A percentile compares a stretch with the other conserved stretches of the same genome.
These are phyloP conservation scores for Globisporangium heterothallicum DNA, from an alignment of 352 stramenopile species.

Conservation along the genomic window DNA sequence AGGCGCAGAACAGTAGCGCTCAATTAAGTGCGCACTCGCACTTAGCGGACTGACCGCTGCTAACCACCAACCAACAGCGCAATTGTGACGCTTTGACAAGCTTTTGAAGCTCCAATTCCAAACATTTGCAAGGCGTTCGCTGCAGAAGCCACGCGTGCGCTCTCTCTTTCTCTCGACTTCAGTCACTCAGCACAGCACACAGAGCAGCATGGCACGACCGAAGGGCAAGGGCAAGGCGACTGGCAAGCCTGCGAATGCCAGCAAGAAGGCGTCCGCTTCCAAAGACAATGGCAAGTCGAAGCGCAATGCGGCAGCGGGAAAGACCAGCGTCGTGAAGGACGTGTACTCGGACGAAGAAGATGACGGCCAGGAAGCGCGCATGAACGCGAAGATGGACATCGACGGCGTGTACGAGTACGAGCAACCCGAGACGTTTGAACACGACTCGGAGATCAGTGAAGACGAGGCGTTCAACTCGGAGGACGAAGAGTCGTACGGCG, in stretches of 20 bases:
- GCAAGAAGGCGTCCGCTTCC: constrained; percentile 19
- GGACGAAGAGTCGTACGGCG: constrained; percentile 86
- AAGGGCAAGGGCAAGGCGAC: constrained; percentile 19
- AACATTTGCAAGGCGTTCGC: constrained; percentile 1
- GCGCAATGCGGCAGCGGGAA: constrained; percentile 14
- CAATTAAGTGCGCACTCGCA: constrained; percentile 3
- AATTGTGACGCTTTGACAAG: constrained; percentile 6
- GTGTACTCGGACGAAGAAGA: constrained; percentile 82
- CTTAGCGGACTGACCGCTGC: constrained; percentile 4
- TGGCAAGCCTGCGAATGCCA: background rate
- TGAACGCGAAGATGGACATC: constrained; percentile 69
- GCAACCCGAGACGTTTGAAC: constrained; percentile 61
- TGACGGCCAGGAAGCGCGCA: constrained; percentile 54
- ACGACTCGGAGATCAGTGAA: constrained; percentile 93
- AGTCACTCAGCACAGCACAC: constrained; percentile 11
- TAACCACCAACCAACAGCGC: constrained; percentile 7
- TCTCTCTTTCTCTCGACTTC: background rate
- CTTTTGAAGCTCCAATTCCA: constrained; percentile 5
- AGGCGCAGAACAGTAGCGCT: too few species aligned
- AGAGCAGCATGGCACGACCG: constrained; percentile 17
- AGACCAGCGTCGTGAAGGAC: constrained; percentile 34
- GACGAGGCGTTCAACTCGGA: constrained; percentile 94
- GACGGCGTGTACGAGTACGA: constrained; percentile 83
- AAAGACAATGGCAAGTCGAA: constrained; percentile 13
- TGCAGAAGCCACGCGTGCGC: background rate